Percentiles rank a stretch among this genome's conserved stretches.
Conservation (phyloP, 768 basidiomycete species). For the Leccinellum rugosiceps region DNA sequence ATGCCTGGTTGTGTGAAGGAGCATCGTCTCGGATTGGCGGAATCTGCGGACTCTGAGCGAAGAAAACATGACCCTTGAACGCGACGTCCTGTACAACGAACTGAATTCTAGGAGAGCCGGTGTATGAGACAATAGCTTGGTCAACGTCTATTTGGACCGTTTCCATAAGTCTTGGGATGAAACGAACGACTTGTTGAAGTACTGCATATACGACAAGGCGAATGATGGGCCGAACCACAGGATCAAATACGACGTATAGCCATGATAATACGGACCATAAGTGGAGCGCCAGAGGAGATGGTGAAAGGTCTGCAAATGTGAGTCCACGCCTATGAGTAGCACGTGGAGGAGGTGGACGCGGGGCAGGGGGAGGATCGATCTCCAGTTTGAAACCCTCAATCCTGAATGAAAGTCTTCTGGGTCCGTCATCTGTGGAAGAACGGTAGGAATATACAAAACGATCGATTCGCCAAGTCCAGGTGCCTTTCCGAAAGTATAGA, state of each 20-base stretch:
- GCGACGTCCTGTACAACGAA: conserved; percentile 49
- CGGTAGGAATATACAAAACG: conserved; percentile 61
- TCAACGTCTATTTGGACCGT: conserved; percentile 67
- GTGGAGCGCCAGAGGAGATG: conserved; percentile 35
- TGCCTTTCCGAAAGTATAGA: conserved; percentile 59
- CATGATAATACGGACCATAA: conserved; percentile 32
- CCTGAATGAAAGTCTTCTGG: conserved; percentile 58
- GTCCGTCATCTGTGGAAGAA: conserved; percentile 42
- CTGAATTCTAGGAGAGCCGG: conserved; percentile 49
- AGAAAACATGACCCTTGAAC: conserved; percentile 52
- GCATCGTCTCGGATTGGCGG: conserved; percentile 11
- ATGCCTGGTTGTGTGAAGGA: conserved; percentile 10
- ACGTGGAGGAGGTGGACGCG: conserved; percentile 17
- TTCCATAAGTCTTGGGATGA: conserved; percentile 66
- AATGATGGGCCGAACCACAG: conserved; percentile 57
- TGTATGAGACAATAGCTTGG: conserved; percentile 48
- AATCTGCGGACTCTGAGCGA: conserved; percentile 46
- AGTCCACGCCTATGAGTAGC: conserved; percentile 38
- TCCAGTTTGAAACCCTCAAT: conserved; percentile 61
- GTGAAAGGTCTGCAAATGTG: conserved; percentile 38
- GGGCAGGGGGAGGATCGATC: conserved; percentile 28
- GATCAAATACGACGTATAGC: conserved; percentile 50
- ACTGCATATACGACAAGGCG: conserved; percentile 52
- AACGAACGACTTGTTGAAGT: conserved; percentile 58
- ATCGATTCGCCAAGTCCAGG: conserved; percentile 57